Conservation (phyloP, 768 basidiomycete species). For the Epithele typhae region DNA sequence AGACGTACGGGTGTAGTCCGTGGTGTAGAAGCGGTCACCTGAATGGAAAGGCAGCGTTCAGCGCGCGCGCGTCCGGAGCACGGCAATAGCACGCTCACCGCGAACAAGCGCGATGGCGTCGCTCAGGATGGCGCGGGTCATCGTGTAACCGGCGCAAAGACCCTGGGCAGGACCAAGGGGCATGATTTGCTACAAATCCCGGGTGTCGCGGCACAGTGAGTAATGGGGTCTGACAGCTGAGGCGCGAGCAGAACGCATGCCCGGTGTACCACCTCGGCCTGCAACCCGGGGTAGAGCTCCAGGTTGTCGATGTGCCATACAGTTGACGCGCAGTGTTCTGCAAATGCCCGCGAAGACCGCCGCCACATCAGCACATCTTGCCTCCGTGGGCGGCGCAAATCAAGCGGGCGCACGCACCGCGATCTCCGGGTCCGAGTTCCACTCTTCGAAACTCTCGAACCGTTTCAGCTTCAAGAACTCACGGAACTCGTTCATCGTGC, state of each 20-base stretch:
- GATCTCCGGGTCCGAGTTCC: constrained; percentile 62
- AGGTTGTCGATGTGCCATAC: constrained; percentile 74
- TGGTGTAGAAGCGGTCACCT: constrained; percentile 77
- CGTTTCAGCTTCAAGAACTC: constrained; percentile 68
- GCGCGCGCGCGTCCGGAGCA: background rate
- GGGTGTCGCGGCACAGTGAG: no score
- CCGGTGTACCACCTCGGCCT: constrained; percentile 16
- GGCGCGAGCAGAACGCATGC: no score
- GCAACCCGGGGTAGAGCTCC: constrained; percentile 60
- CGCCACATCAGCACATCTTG: background rate
- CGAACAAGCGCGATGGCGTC: constrained; percentile 74
- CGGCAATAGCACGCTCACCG: constrained; percentile 4
- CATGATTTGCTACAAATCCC: constrained; percentile 4
- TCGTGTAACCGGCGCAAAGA: constrained; percentile 78
- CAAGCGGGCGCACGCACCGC: constrained; percentile 34
- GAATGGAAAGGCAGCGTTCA: background rate
- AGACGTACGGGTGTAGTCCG: constrained; percentile 68
- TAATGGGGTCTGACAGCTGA: no score
- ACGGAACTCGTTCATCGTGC: constrained; percentile 61
- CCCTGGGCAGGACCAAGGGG: constrained; percentile 62
- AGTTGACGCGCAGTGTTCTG: constrained; percentile 61
- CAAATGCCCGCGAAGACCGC: background rate
- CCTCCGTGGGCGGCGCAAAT: no score
- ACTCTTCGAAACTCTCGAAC: constrained; percentile 61
- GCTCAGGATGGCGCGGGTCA: constrained; percentile 78